A percentile compares a stretch with the other conserved stretches of the same genome.
Conservation (phyloP, 2,329 filamentous ascomycete species). For the Talaromyces rugulosus region DNA sequence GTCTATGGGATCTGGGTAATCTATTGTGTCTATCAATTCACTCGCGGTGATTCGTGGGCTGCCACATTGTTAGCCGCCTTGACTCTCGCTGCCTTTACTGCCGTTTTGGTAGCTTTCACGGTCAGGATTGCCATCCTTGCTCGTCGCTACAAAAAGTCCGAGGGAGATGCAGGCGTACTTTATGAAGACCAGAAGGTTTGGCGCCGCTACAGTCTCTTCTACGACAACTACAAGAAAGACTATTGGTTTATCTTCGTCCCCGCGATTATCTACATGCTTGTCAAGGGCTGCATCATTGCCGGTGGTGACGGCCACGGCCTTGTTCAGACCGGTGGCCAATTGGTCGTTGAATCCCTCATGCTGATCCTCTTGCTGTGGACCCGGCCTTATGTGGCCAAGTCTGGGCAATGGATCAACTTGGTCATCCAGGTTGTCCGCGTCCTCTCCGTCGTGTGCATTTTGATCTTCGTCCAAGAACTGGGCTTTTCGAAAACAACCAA, state of each 20-base stretch:
- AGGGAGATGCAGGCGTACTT: constrained; percentile 68
- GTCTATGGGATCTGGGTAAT: constrained; percentile 94
- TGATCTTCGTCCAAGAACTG: constrained; percentile 91
- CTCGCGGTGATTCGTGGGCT: constrained; percentile 87
- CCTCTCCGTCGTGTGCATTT: constrained; percentile 79
- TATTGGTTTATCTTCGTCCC: constrained; percentile 99
- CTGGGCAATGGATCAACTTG: constrained; percentile 90
- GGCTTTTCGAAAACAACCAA: constrained; percentile 87
- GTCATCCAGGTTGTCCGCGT: constrained; percentile 85
- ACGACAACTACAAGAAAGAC: constrained; percentile 87
- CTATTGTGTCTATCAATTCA: constrained; percentile 96
- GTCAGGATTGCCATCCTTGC: constrained; percentile 79
- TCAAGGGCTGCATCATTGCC: constrained; percentile 80
- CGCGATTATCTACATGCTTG: constrained; percentile 82
- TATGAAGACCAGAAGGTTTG: constrained; percentile 88
- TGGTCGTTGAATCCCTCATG: constrained; percentile 77
- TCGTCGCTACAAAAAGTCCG: constrained; percentile 64
- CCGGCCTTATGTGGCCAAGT: constrained; percentile 80
- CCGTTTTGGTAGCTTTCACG: constrained; percentile 73
- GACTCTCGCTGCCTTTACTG: constrained; percentile 77
- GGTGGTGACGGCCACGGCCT: constrained; percentile 81
- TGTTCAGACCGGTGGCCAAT: constrained; percentile 71
- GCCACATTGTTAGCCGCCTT: constrained; percentile 78
- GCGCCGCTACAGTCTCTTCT: constrained; percentile 96
- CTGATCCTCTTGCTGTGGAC: constrained; percentile 76